Percentiles rank a stretch among this genome's conserved stretches.
These are phyloP conservation scores for Thelonectria discophora DNA, from an alignment of 2,329 filamentous ascomycete genomes.

Conservation along the genomic window DNA sequence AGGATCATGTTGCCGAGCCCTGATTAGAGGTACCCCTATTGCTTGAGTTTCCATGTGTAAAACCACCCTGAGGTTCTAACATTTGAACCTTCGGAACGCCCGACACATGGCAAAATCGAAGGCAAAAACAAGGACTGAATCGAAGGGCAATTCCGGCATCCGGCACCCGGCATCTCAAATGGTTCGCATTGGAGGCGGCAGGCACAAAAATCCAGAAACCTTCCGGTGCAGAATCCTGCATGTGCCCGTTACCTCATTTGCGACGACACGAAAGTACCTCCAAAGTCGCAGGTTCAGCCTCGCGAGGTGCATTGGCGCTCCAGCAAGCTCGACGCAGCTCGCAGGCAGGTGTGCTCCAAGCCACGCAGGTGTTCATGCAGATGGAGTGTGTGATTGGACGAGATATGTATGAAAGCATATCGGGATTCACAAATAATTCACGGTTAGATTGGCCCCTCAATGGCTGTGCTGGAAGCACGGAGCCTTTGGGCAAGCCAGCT, in stretches of 20 bases:
- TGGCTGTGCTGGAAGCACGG: neutral
- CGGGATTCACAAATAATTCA: neutral
- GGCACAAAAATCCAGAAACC: neutral
- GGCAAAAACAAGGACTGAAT: too few species aligned
- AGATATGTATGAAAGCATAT: neutral
- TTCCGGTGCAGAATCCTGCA: neutral
- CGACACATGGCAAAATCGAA: too few species aligned
- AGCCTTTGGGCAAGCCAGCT: slow-evolving; percentile 21
- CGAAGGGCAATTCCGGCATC: too few species aligned
- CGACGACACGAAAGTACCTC: slow-evolving; percentile 1
- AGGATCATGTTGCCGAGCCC: too few species aligned
- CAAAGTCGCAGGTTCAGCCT: slow-evolving; percentile 13
- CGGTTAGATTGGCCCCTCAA: slow-evolving; percentile 10
- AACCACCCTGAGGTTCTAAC: too few species aligned
- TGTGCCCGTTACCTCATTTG: slow-evolving; percentile 5
- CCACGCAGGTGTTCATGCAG: neutral
- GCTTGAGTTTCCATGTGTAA: too few species aligned
- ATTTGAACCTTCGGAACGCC: too few species aligned
- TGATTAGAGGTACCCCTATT: too few species aligned
- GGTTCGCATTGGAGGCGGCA: neutral
- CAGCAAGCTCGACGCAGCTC: neutral
- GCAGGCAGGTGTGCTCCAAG: slow-evolving; percentile 9
- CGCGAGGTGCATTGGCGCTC: slow-evolving; percentile 1
- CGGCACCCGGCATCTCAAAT: neutral
- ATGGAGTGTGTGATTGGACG: neutral